Conservation (phyloP, 1,284 basidiomycete genomes). For the Cutaneotrichosporon mucoides region DNA sequence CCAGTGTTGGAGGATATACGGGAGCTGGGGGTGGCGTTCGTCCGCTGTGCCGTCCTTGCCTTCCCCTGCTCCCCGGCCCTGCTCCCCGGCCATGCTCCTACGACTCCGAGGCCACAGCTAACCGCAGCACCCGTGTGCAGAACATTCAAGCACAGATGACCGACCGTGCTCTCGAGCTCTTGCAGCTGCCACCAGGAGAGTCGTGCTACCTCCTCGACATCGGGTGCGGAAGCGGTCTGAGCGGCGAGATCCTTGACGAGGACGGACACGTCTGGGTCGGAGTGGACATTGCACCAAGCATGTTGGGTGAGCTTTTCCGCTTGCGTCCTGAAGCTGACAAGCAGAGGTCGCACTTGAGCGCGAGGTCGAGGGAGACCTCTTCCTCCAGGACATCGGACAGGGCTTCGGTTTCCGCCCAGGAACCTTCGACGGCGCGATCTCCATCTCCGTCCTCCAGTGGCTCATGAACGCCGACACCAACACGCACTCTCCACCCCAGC, state of each 20-base stretch:
- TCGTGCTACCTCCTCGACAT: conserved; percentile 88
- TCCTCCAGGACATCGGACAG: conserved; percentile 88
- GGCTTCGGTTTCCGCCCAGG: conserved; percentile 93
- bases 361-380: conserved; percentile 88
- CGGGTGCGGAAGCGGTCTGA: conserved; percentile 94
- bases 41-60: too few relatives aligned
- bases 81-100: too few relatives aligned
- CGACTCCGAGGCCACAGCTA: background rate
- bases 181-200: conserved; percentile 70
- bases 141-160: conserved; percentile 99
- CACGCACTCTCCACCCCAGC: conserved; percentile 86
- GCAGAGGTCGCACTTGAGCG: conserved; percentile 88
- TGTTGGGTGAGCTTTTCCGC: conserved; percentile 68
- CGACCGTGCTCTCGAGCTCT: conserved; percentile 85
- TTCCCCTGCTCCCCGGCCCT: too few relatives aligned
- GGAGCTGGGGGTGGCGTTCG: too few relatives aligned
- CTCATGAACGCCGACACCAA: conserved; percentile 94
- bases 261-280: conserved; percentile 93
- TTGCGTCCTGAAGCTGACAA: background rate
- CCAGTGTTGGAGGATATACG: too few relatives aligned
- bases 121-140: conserved; percentile 69
- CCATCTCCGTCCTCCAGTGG: conserved; percentile 98
- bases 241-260: conserved; percentile 88
- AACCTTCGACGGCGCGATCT: conserved; percentile 96
- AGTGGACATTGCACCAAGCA: conserved; percentile 91